Conservation (phyloP, 2,329 filamentous ascomycete genomes). For the Fusarium torreyae region DNA sequence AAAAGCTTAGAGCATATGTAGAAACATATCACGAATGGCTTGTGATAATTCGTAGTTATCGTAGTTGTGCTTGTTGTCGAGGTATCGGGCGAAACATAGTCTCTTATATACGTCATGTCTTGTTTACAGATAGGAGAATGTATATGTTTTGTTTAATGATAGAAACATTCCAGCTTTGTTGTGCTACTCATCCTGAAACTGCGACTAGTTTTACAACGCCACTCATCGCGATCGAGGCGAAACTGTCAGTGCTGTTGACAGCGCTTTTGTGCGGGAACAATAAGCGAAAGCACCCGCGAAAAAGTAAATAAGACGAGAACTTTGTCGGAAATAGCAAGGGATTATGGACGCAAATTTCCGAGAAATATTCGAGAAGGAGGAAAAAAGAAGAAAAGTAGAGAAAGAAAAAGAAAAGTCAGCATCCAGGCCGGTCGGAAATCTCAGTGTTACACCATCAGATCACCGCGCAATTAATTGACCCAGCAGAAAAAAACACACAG, state of each 20-base stretch:
- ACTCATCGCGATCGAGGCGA: conserved; percentile 3
- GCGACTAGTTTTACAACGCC: conserved; percentile 4
- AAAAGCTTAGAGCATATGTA: too few relatives aligned
- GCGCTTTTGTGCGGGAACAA: too few relatives aligned
- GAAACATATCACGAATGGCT: not conserved
- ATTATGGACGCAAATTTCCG: not conserved
- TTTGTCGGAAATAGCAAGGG: not conserved
- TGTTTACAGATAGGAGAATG: not conserved
- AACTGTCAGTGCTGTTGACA: not conserved
- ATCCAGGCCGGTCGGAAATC: conserved; percentile 6
- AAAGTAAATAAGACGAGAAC: not conserved
- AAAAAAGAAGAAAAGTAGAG: conserved; percentile 12
- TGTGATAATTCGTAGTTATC: not conserved
- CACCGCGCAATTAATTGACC: not conserved
- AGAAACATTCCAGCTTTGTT: conserved; percentile 16
- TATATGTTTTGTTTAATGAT: not conserved
- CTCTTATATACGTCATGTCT: not conserved
- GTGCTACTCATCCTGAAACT: conserved; percentile 20
- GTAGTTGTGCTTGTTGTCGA: not conserved
- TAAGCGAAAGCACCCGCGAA: not conserved
- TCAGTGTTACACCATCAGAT: conserved; percentile 13
- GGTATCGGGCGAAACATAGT: not conserved
- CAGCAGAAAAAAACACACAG: not conserved
- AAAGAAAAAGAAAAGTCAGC: not conserved
- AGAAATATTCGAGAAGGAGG: conserved; percentile 9